Percentiles rank a stretch among this genome's conserved stretches.
Evolutionary conservation across 306 rosid species (phyloP).

Genomic region (Rosa persica): DNA sequence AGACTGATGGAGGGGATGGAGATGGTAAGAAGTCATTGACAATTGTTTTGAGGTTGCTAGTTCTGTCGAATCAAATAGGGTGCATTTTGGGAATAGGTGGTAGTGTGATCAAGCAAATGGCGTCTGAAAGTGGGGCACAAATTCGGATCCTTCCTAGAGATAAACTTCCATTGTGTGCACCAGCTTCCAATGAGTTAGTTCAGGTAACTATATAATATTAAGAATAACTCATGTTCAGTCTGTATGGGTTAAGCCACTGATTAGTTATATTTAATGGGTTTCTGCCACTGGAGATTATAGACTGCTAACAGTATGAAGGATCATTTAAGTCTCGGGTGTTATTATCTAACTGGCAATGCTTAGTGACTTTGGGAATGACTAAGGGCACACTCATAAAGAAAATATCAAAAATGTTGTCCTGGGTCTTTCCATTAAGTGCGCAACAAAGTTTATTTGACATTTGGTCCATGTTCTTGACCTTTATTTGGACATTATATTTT

Average conservation of each 20-base stretch:
- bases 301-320: neutral
- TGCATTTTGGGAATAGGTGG: conserved; percentile 94
- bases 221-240: neutral
- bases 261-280: neutral
- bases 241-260: neutral
- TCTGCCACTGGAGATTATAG: neutral
- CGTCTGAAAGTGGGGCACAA: conserved; percentile 89
- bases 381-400: neutral
- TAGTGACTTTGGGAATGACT: neutral
- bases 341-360: neutral
- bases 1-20: conserved; percentile 41
- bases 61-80: conserved; percentile 79
- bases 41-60: conserved; percentile 58
- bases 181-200: conserved; percentile 67
- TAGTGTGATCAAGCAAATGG: conserved; percentile 77
- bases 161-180: conserved; percentile 72
- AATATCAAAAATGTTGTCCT: neutral
- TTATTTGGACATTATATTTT: conserved; percentile 18
- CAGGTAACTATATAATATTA: conserved; percentile 55
- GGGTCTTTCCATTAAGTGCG: neutral
- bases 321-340: neutral
- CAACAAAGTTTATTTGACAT: neutral
- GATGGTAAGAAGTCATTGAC: conserved; percentile 42
- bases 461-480: neutral
- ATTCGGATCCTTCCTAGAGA: conserved; percentile 83